Base-by-base conservation (phyloP, 805 yeast genomes). In the Wickerhamiella sergipiensis region DNA sequence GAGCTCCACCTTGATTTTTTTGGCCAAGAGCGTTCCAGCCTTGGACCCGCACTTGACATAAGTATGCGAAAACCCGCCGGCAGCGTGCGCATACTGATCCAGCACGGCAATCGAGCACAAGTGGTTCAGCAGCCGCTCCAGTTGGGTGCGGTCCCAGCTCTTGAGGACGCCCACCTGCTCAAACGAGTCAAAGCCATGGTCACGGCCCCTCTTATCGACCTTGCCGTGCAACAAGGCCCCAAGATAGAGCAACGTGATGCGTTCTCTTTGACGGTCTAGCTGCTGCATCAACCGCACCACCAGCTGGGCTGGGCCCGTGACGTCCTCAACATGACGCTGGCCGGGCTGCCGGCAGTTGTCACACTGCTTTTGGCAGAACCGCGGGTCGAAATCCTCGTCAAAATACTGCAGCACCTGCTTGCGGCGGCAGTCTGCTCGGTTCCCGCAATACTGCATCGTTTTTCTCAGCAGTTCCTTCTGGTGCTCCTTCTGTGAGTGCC, bases 371-470 rank as follows among this genome's bases (percentile, higher is more conserved):
- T 70, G 65, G 63, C 98, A 92, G 17, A 73, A 68, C 21, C 64
- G 68, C 9, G 83, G 72, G 53, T 85, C 78, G 62, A 90, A 89
- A 6, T 68, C 69, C 63, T 92, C 98, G 65, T 86, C 85, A 68
- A 92, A 92, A 62, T 89, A 92, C 48, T 85, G 90, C 48, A 92
- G 71, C 2, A 92, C 95, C 58, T 88, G 89, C 59, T 80, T 78
- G 55, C 97, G 74, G 50, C 98, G 77, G 64, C 98, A 92, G 64
- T 89, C 97, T 3, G 89, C 80, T 10, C 75, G 73, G 64, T 92
- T 90, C 55, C 89, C 96, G 67, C 97, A 90, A 63, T 87, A 92
- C 61, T 83, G 89, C 57, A 85, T 78, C 13, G 92, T 96, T 57
- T 86, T 87, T 50, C 85, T 74, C 56, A 92, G 69, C 62, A 86